phyloP scores from a whole-genome alignment of 352 stramenopile species.

The Aphanomyces astaci region DNA sequence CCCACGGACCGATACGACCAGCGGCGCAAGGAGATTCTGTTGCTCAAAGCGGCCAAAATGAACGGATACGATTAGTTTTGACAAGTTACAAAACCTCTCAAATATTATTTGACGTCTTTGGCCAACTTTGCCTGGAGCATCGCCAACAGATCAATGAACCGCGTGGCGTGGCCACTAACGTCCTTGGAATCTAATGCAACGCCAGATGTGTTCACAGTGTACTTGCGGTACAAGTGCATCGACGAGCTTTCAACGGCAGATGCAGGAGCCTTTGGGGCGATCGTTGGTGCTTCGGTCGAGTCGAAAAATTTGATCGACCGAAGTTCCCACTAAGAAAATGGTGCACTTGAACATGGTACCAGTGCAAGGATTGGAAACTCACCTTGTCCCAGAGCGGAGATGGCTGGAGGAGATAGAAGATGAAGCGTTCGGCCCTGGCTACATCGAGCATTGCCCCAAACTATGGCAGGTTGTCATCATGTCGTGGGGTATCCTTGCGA shows the following conservation, averaged over 20 bases:
- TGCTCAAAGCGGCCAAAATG: slow-evolving; percentile 32
- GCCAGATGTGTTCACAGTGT: slow-evolving; percentile 18
- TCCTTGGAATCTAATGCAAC: slow-evolving; percentile 12
- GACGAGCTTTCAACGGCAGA: neutral
- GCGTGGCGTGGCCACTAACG: neutral
- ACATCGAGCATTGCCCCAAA: slow-evolving; percentile 26
- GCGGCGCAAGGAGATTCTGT: slow-evolving; percentile 39
- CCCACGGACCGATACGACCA: slow-evolving; percentile 32
- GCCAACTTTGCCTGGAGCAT: neutral
- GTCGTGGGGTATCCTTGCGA: neutral
- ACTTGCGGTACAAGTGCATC: slow-evolving; percentile 15
- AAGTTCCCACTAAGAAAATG: slow-evolving; percentile 10
- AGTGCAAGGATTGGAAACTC: too few species aligned
- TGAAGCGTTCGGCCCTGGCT: slow-evolving; percentile 33
- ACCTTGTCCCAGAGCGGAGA: slow-evolving; percentile 45
- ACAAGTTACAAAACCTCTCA: neutral
- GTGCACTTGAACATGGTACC: too few species aligned
- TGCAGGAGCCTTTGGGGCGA: neutral
- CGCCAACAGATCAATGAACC: neutral
- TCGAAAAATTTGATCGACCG: slow-evolving; percentile 11
- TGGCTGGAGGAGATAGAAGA: slow-evolving; percentile 51
- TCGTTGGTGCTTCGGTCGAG: neutral
- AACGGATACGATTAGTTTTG: neutral
- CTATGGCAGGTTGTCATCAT: neutral
- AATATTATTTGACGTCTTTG: neutral